phyloP scores from a whole-genome alignment of 2,329 filamentous ascomycete genomes.

The Sarocladium strictum region DNA sequence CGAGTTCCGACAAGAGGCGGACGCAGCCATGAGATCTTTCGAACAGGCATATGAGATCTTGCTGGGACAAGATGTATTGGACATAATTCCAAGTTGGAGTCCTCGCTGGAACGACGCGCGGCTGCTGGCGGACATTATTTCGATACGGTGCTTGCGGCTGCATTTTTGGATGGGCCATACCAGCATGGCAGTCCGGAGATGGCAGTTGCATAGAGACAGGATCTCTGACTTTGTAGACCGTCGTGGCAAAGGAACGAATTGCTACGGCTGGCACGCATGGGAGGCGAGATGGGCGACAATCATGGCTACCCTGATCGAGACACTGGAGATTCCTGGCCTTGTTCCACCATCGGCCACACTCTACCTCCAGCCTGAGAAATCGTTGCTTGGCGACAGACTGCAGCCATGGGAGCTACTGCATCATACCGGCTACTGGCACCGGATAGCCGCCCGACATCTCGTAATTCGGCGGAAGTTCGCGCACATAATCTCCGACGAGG shows the following conservation, averaged over 20 bases:
- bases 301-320: conserved; percentile 57
- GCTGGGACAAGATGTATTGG: conserved; percentile 76
- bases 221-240: conserved; percentile 74
- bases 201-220: conserved; percentile 70
- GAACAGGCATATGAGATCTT: conserved; percentile 81
- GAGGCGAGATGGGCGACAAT: conserved; percentile 65
- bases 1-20: conserved; percentile 90
- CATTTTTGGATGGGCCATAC: conserved; percentile 73
- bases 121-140: conserved; percentile 74
- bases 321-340: conserved; percentile 45
- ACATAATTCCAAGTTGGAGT: conserved; percentile 84
- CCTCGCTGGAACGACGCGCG: conserved; percentile 89
- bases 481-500: conserved; percentile 52
- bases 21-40: conserved; percentile 77
- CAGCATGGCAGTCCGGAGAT: conserved; percentile 73
- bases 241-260: conserved; percentile 76
- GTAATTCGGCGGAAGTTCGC: conserved; percentile 48
- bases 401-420: conserved; percentile 60
- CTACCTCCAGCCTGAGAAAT: conserved; percentile 54
- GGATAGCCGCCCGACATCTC: conserved; percentile 52
- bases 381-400: conserved; percentile 49
- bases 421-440: conserved; percentile 63
- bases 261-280: conserved; percentile 94
- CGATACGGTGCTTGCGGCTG: conserved; percentile 76
- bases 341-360: conserved; percentile 36